Base-by-base conservation (phyloP, 2,329 filamentous ascomycete species). In the Drechslerella dactyloides region DNA sequence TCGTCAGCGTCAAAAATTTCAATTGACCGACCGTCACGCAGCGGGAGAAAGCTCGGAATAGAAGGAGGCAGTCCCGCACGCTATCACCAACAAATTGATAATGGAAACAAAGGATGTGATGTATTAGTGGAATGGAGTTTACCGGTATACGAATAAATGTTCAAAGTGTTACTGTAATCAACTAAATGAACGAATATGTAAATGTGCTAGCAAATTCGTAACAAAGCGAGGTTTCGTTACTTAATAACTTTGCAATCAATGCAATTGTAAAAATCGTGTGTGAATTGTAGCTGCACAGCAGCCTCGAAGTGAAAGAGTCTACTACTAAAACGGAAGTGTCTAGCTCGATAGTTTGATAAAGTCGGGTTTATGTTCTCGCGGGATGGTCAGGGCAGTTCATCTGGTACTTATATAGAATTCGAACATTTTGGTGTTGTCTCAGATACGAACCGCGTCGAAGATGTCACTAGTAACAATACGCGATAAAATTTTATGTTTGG, bases 181-280 rank as follows among this genome's bases (percentile, higher is more conserved):
- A 42, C 30, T 40, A n/a, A 46, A 59, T 21, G 54, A 65, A 46
- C 13, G 46, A 59, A 54, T 48, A 46, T 23, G 55, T 54, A 59
- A 65, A 59, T 62, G 42, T 42, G 24, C 7, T 33, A 30, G 44
- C 11, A 66, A 23, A 53, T 21, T 56, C 51, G 44, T 33, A 50
- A 46, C 59, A 44, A 40, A 35, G 19, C 53, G 44, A 53, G 27
- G 35, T 54, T 46, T 48, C n/a, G 48, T 66, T 58, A 33, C 54
- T 46, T 59, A 66, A 54, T 58, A 54, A 59, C 62, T 48, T 66
- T 66, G 61, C 53, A 65, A 51, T 40, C 42, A 44, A 58, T 58
- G n/a, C 42, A 48, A 58, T 46, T 52, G 21, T 42, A 30, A 59
- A 65, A 24, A 48, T 4, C 17, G 7, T 37, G 61, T 19, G 42